Percentiles rank a stretch among this genome's conserved stretches.
Evolutionary conservation across 169 alveolate genomes (phyloP).

Genomic region (Perkinsus chesapeaki): DNA sequence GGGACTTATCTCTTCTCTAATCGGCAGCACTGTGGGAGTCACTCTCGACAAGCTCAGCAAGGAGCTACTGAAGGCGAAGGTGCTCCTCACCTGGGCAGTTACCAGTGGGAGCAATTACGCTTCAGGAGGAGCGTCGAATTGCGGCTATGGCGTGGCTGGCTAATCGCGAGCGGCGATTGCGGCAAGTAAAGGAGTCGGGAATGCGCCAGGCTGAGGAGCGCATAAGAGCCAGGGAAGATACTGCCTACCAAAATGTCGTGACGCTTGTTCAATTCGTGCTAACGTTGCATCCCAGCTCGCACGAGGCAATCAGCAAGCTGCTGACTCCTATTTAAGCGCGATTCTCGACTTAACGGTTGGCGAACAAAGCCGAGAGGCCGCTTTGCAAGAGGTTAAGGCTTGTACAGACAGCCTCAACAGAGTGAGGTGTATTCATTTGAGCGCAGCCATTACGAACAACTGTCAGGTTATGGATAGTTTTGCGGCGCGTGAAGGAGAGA

Average conservation of each 20-base stretch:
- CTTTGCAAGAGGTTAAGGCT: background rate
- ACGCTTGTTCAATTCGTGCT: constrained; percentile 48
- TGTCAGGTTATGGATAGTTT: background rate
- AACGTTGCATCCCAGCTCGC: background rate
- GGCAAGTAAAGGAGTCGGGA: constrained; percentile 87
- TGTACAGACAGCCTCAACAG: background rate
- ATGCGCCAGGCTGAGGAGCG: constrained; percentile 86
- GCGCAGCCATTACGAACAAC: no score
- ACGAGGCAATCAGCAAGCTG: background rate
- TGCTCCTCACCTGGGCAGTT: background rate
- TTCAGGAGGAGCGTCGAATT: constrained; percentile 71
- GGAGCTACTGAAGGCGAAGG: constrained; percentile 58
- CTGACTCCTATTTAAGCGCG: background rate
- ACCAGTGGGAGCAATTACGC: constrained; percentile 28
- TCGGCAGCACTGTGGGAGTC: constrained; percentile 69
- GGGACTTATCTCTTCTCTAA: constrained; percentile 41
- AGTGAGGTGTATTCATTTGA: no score
- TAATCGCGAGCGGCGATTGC: constrained; percentile 80
- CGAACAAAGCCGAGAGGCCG: background rate
- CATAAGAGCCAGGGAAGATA: constrained; percentile 79
- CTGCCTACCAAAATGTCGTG: constrained; percentile 67
- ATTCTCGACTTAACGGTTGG: background rate
- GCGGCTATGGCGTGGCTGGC: constrained; percentile 80
- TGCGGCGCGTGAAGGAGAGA: background rate
- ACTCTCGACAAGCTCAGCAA: constrained; percentile 79